Base-by-base conservation (phyloP, 2,329 filamentous ascomycete genomes). In the Apiospora sp. region DNA sequence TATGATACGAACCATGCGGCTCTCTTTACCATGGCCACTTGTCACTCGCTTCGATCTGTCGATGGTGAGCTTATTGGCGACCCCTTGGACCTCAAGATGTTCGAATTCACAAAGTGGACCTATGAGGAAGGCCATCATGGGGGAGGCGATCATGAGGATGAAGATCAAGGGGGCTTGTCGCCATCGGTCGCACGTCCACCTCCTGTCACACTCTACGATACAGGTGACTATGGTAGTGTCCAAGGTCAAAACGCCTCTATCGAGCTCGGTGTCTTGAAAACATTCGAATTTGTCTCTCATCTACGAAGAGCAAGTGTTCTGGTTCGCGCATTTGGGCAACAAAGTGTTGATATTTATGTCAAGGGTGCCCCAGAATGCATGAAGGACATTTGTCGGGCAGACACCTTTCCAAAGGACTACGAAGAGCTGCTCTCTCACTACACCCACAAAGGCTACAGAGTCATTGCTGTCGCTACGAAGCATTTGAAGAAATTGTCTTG, bases 361-460 rank as follows among this genome's bases (percentile, higher is more conserved):
- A 99, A 99, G 82, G 96, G 96, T 44, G 96, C 97, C 8, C 96
- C 96, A 1, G 96, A 99, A 82, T 96, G 94, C 77, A 97, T 99
- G 92, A 93, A 92, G 75, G 94, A 96, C 30, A 98, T 99, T 54
- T 99, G 96, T 82, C 88, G 89, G 14, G 87, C 93, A 0, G 93
- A 95, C 75, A 96, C 91, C 81, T 94, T 99, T 76, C 96, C 96
- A 0, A 84, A 87, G 43, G 94, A 98, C 80, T 99, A 97, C 78
- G 95, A 98, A 51, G 94, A 98, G 75, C 88, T 97, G 3, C 86
- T 99, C 1, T 92, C 92, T 1, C 92, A 94, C 80, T 99, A 99
- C 82, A 99, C 96, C 0, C 96, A 99, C 78, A 92, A 96, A 79
- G 96, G 97, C 30, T 99, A 95, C 83, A 93, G 96, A 80, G 96